These are phyloP conservation scores for Myrica gale DNA, from an alignment of 306 rosid species.

Conservation along the genomic window DNA sequence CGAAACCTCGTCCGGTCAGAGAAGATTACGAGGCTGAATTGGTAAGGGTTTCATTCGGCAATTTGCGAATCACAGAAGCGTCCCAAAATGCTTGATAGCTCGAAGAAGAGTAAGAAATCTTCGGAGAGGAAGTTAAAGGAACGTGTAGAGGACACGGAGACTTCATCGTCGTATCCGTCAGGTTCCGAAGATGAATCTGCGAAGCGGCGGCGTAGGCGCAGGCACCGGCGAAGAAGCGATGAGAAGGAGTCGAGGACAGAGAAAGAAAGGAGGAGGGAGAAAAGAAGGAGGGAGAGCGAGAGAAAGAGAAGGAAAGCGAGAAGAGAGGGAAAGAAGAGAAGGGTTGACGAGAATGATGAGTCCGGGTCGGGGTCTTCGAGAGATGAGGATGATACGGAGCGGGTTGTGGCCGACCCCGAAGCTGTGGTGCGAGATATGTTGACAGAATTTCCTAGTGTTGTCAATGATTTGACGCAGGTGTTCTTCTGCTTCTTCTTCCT, in stretches of 20 bases:
- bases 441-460: conserved; percentile 66
- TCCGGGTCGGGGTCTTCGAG: background rate
- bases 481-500: background rate
- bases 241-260: background rate
- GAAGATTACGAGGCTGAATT: too few species aligned
- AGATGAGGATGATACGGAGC: conserved; percentile 10
- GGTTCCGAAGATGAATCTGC: background rate
- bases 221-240: background rate
- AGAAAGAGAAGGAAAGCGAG: background rate
- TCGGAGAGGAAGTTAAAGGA: conserved; percentile 40
- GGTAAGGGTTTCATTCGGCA: background rate
- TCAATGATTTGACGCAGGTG: conserved; percentile 75
- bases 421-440: conserved; percentile 45
- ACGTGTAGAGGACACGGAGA: conserved; percentile 34
- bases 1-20: too few species aligned
- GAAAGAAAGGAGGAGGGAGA: background rate
- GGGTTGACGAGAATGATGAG: background rate
- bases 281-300: too few species aligned
- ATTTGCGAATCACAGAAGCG: background rate
- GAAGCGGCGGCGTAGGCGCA: background rate
- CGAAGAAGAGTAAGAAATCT: background rate
- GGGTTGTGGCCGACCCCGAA: conserved; percentile 45
- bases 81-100: conserved; percentile 44
- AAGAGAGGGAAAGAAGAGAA: background rate
- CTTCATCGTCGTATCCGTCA: conserved; percentile 40